Evolutionary conservation across 208 protist genomes (phyloP).

Genomic region (Leishmania braziliensis): DNA sequence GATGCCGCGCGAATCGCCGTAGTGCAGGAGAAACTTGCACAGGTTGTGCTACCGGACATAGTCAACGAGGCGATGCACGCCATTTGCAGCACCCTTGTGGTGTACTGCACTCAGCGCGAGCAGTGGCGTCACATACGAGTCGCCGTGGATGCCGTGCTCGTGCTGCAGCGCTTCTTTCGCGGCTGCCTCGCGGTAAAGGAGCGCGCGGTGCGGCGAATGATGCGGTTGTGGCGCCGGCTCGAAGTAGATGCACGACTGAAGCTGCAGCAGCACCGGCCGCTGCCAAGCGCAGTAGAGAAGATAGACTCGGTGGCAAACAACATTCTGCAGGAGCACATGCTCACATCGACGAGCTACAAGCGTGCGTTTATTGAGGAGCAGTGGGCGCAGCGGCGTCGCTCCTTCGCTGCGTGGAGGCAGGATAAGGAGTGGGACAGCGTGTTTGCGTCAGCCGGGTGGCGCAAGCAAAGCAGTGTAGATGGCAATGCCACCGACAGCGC

Average conservation of each 20-base stretch:
- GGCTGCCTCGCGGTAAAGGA: slow-evolving; percentile 52
- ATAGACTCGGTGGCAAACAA: slow-evolving; percentile 70
- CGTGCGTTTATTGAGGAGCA: slow-evolving; percentile 60
- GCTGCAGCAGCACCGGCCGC: slow-evolving; percentile 57
- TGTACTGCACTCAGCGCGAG: slow-evolving; percentile 34
- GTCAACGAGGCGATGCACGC: slow-evolving; percentile 22
- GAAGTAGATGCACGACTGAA: slow-evolving; percentile 66
- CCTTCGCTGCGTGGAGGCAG: slow-evolving; percentile 48
- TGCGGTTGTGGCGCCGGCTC: slow-evolving; percentile 57
- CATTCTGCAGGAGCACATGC: slow-evolving; percentile 81
- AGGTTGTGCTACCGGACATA: slow-evolving; percentile 14
- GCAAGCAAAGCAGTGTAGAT: too few species aligned
- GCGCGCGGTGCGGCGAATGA: slow-evolving; percentile 66
- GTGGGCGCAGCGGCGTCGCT: slow-evolving; percentile 40
- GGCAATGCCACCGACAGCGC: too few species aligned
- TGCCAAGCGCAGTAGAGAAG: slow-evolving; percentile 48
- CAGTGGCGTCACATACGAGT: slow-evolving; percentile 19
- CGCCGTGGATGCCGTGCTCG: slow-evolving; percentile 39
- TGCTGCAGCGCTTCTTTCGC: slow-evolving; percentile 78
- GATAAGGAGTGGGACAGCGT: slow-evolving; percentile 38
- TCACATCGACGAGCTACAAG: slow-evolving; percentile 78
- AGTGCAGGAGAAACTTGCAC: slow-evolving; percentile 14
- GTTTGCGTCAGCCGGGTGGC: slow-evolving; percentile 2
- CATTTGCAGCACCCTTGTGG: slow-evolving; percentile 18
- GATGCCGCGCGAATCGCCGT: slow-evolving; percentile 5